Conservation (phyloP, 495 filamentous ascomycete species). For the Bryoglossum gracile region DNA sequence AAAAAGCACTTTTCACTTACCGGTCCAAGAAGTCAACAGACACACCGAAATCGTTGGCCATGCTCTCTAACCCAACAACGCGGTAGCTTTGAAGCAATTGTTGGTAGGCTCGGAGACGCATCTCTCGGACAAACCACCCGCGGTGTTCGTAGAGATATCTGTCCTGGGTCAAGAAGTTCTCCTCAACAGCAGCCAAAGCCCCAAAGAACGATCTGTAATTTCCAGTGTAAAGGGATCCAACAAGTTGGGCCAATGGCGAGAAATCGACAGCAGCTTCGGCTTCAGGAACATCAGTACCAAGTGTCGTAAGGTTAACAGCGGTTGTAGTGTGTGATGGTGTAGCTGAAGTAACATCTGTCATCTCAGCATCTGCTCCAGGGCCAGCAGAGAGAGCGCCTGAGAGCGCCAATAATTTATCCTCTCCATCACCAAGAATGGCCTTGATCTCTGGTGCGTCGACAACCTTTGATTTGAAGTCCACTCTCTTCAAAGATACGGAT, state of each 20-base stretch:
- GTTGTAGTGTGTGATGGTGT: conserved; percentile 51
- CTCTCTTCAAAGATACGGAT: conserved; percentile 86
- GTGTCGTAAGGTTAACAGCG: conserved; percentile 75
- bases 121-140: conserved; percentile 94
- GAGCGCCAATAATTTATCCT: conserved; percentile 76
- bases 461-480: conserved; percentile 98
- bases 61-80: conserved; percentile 89
- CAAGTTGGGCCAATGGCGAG: conserved; percentile 73
- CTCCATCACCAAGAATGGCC: conserved; percentile 83
- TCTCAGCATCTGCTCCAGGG: conserved; percentile 71
- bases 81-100: conserved; percentile 96
- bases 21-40: conserved; percentile 92
- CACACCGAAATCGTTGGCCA: conserved; percentile 94
- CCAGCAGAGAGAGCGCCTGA: conserved; percentile 70
- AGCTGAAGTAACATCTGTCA: conserved; percentile 56
- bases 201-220: conserved; percentile 91
- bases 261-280: conserved; percentile 70
- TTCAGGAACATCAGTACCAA: conserved; percentile 66
- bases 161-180: conserved; percentile 87
- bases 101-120: conserved; percentile 91
- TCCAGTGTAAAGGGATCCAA: conserved; percentile 84
- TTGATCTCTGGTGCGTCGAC: conserved; percentile 97
- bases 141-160: conserved; percentile 91
- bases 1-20: conserved; percentile 52
- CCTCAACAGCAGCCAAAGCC: conserved; percentile 85